A percentile compares a stretch with the other conserved stretches of the same genome.
These are phyloP conservation scores for Cardamine chenopodiifolia DNA, from an alignment of 345 rosid species.

Conservation along the genomic window DNA sequence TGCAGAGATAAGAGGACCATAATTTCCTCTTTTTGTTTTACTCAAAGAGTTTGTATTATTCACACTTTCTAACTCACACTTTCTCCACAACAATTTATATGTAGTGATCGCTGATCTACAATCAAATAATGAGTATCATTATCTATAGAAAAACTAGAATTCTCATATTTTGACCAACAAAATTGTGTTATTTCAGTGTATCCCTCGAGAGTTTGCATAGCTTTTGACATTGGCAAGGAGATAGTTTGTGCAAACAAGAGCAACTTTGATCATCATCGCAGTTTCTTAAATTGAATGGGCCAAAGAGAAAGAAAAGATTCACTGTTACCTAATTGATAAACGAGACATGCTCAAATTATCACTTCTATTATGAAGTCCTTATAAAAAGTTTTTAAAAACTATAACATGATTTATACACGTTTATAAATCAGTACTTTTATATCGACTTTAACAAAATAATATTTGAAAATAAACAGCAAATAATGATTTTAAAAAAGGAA, in stretches of 20 bases:
- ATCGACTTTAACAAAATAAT: too few species aligned
- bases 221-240: slow-evolving; percentile 43
- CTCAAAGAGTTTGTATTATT: not conserved
- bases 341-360: too few species aligned
- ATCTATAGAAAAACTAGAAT: not conserved
- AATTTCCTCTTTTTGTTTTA: slow-evolving; percentile 43
- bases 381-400: too few species aligned
- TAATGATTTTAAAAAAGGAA: too few species aligned
- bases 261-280: not conserved
- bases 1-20: slow-evolving; percentile 73
- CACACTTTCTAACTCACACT: slow-evolving; percentile 6
- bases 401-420: too few species aligned
- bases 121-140: not conserved
- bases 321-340: too few species aligned
- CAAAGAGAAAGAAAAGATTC: too few species aligned
- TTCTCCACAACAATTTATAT: slow-evolving; percentile 43
- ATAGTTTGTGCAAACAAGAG: not conserved
- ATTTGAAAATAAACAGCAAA: too few species aligned
- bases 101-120: slow-evolving; percentile 35
- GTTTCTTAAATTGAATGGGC: not conserved
- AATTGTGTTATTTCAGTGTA: slow-evolving; percentile 22
- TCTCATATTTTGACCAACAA: too few species aligned
- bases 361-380: too few species aligned
- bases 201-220: slow-evolving; percentile 47
- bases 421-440: too few species aligned